Percentiles rank a stretch among this genome's conserved stretches.
Conservation (phyloP, 2,329 filamentous ascomycete species). For the Podosphaera aphanis region DNA sequence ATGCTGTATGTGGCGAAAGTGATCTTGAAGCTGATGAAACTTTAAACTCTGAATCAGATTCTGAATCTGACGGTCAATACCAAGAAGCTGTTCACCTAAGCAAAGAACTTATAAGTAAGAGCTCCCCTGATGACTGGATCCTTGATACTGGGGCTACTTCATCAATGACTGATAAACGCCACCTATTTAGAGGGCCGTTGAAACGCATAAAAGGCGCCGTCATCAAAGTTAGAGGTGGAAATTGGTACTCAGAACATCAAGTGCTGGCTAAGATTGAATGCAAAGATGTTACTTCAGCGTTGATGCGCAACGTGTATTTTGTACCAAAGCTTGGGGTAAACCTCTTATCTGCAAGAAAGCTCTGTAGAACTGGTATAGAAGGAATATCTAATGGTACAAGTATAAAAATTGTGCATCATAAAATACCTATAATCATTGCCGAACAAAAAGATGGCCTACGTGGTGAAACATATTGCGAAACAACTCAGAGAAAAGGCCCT, state of each 20-base stretch:
- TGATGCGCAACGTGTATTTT: no score
- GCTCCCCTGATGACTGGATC: no score
- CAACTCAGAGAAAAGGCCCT: background rate
- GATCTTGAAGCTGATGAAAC: background rate
- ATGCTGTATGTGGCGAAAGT: background rate
- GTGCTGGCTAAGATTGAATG: no score
- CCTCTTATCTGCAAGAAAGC: no score
- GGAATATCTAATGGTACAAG: background rate
- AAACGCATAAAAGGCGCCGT: no score
- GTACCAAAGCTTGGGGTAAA: no score
- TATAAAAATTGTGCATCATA: background rate
- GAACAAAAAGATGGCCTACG: background rate
- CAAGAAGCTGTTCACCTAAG: background rate
- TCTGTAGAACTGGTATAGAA: background rate
- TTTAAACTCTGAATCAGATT: background rate
- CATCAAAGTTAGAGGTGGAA: no score
- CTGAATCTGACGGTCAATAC: background rate
- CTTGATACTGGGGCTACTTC: no score
- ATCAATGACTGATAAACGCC: no score
- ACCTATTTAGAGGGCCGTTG: no score
- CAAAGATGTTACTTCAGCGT: no score
- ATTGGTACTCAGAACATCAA: no score
- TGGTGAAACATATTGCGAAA: background rate
- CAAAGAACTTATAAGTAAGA: background rate
- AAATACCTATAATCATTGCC: background rate